Evolutionary conservation across 176 grass and related monocot species (phyloP).

Genomic region (Triticum timopheevii): DNA sequence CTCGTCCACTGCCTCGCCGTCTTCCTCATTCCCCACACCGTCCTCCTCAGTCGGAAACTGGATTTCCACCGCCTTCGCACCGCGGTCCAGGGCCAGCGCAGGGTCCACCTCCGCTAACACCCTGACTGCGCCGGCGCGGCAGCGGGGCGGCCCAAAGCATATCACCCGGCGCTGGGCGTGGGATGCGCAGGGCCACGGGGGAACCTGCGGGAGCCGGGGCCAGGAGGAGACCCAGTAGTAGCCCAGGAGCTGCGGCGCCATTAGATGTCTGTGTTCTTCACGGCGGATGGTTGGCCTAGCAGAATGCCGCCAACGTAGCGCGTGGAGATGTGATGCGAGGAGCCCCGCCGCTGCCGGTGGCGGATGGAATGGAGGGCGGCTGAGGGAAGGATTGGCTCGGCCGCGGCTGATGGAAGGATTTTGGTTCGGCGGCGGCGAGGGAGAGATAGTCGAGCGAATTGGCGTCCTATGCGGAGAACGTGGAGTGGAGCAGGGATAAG

Average conservation of each 20-base stretch:
- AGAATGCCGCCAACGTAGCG: neutral
- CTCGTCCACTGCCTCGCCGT: slow-evolving; percentile 49
- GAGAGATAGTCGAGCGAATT: neutral
- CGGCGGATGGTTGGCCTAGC: neutral
- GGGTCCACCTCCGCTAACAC: slow-evolving; percentile 16
- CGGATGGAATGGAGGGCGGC: neutral
- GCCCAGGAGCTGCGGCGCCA: slow-evolving; percentile 47
- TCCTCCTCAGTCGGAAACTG: neutral
- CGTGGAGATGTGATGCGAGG: neutral
- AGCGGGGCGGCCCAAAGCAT: neutral
- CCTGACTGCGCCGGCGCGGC: neutral
- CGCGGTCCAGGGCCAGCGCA: neutral
- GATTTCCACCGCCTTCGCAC: neutral
- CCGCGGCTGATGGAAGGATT: neutral
- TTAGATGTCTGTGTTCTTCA: neutral
- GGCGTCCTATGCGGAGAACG: neutral
- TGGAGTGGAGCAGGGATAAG: slow-evolving; percentile 12
- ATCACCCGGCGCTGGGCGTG: neutral
- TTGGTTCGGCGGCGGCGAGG: neutral
- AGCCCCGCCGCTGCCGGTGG: neutral
- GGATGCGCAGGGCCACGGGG: slow-evolving; percentile 22
- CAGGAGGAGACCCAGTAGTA: slow-evolving; percentile 40
- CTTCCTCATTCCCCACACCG: neutral
- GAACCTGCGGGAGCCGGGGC: slow-evolving; percentile 21
- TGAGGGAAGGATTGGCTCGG: neutral